Percentiles rank a stretch among this genome's conserved stretches.
Conservation (phyloP, 441 rosid genomes). For the Arabidopsis hybrid region DNA sequence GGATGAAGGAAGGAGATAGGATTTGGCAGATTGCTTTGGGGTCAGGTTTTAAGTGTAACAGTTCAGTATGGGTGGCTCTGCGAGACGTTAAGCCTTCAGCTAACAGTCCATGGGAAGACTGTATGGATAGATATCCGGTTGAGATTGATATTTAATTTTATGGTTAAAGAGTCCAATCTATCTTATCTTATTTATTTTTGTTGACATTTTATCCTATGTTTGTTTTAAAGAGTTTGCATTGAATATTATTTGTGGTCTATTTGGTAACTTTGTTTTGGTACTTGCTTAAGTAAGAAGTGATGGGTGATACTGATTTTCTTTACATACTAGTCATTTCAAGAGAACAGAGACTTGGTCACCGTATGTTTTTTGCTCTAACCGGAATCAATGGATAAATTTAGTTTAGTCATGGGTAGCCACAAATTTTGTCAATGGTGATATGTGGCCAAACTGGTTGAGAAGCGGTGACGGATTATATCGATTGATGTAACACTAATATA, state of each 20-base stretch:
- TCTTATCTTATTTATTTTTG: background rate
- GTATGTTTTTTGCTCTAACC: too few species aligned
- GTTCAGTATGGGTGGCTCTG: conserved; percentile 91
- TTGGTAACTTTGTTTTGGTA: background rate
- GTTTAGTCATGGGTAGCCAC: background rate
- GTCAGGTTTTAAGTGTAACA: conserved; percentile 93
- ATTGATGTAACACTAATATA: background rate
- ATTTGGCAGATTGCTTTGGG: conserved; percentile 97
- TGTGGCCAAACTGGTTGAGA: background rate
- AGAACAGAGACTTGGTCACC: too few species aligned
- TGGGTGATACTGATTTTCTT: background rate
- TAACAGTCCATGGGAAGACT: conserved; percentile 85
- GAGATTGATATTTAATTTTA: conserved; percentile 46
- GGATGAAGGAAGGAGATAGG: conserved; percentile 80
- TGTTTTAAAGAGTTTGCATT: background rate
- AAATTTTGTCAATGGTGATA: background rate
- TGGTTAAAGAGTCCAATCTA: too few species aligned
- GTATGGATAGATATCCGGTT: conserved; percentile 81
- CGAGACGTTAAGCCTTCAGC: conserved; percentile 66
- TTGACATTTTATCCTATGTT: conserved; percentile 19
- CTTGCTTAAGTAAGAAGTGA: conserved; percentile 1
- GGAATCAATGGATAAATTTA: too few species aligned
- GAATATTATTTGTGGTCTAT: background rate
- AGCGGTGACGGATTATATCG: background rate
- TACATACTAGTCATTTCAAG: background rate